Percentiles rank a stretch among this genome's conserved stretches.
Evolutionary conservation across 2,329 filamentous ascomycete genomes (phyloP).

Genomic region (Nemania sp.): DNA sequence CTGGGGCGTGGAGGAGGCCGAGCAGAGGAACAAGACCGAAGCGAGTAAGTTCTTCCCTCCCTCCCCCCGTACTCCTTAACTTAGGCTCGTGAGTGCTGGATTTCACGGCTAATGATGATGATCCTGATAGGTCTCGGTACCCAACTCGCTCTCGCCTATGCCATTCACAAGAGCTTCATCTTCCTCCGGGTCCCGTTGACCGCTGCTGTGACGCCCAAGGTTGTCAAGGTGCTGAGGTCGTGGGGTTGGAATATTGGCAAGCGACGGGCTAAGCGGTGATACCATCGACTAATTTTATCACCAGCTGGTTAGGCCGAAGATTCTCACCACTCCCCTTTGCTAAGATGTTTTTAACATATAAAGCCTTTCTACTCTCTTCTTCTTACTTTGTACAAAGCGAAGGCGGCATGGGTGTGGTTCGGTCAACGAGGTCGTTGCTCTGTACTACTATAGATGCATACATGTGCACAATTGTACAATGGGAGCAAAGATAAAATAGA

Average conservation of each 20-base stretch:
- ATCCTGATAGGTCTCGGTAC: constrained; percentile 64
- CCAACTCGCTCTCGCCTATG: constrained; percentile 90
- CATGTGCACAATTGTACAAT: too few relatives aligned
- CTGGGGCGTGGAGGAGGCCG: constrained; percentile 67
- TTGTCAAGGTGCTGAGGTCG: constrained; percentile 82
- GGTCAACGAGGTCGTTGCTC: not conserved
- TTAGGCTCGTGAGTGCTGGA: not conserved
- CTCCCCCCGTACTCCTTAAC: too few relatives aligned
- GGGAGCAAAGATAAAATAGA: too few relatives aligned
- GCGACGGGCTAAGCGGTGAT: constrained; percentile 46
- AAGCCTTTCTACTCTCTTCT: too few relatives aligned
- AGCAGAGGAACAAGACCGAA: constrained; percentile 63
- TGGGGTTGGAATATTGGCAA: constrained; percentile 98
- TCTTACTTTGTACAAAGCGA: not conserved
- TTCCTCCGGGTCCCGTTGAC: constrained; percentile 93
- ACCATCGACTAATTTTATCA: not conserved
- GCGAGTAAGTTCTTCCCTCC: constrained; percentile 70
- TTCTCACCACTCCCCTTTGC: constrained; percentile 12
- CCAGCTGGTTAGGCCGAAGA: not conserved
- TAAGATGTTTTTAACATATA: not conserved
- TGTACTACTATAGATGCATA: too few relatives aligned
- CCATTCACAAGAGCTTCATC: constrained; percentile 97
- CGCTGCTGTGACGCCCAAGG: constrained; percentile 86
- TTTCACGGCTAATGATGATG: constrained; percentile 25
- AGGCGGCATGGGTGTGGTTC: not conserved